phyloP scores from a whole-genome alignment of 345 rosid genomes.

The Citrus cavaleriei region DNA sequence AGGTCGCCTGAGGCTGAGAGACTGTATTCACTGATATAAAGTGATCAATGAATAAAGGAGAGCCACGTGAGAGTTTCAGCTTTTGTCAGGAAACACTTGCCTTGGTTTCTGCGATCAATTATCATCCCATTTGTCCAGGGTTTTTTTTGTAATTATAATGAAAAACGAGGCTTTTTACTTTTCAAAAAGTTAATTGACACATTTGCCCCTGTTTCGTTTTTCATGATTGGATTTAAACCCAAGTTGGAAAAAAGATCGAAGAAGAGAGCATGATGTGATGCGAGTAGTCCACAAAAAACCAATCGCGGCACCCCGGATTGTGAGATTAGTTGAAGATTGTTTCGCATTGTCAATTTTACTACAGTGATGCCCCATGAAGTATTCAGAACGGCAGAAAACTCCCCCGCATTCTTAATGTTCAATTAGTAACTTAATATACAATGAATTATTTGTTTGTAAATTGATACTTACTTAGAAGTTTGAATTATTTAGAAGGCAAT shows the following conservation, averaged over 20 bases:
- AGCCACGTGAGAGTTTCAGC: conserved; percentile 5
- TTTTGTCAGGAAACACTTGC: conserved; percentile 9
- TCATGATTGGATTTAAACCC: background rate
- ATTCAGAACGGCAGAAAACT: background rate
- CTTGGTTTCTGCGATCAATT: background rate
- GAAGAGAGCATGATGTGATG: background rate
- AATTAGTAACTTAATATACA: background rate
- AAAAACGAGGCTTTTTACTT: background rate
- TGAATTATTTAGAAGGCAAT: no score
- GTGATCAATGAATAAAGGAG: background rate
- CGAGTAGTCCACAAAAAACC: background rate
- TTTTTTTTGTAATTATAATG: background rate
- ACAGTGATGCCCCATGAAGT: conserved; percentile 5
- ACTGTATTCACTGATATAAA: background rate
- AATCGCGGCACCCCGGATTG: background rate
- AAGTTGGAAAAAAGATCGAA: background rate
- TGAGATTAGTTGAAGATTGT: background rate
- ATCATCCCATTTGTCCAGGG: background rate
- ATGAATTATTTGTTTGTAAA: no score
- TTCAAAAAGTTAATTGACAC: background rate
- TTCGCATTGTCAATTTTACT: background rate
- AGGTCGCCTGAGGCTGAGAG: no score
- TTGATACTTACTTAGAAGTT: no score
- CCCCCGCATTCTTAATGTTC: background rate
- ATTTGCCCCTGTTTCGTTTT: background rate